Conservation (phyloP, 768 basidiomycete genomes). For the Phylloporus sp. region DNA sequence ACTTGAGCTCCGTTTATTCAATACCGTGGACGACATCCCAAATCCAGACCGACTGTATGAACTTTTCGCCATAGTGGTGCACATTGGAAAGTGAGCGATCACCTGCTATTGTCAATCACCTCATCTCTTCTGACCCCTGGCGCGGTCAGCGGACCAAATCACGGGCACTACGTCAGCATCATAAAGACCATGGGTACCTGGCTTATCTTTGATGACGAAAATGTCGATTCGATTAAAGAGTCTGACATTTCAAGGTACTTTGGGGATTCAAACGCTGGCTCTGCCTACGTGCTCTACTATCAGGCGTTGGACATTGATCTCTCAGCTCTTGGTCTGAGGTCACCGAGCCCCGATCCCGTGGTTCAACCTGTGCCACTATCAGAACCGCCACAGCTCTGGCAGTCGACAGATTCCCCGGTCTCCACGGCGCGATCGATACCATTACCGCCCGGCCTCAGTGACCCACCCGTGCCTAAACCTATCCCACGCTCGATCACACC, state of each 20-base stretch:
- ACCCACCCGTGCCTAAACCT: constrained; percentile 13
- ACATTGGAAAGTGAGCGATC: constrained; percentile 90
- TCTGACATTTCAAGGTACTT: constrained; percentile 90
- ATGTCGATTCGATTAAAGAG: constrained; percentile 84
- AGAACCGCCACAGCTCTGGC: constrained; percentile 10
- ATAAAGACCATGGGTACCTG: constrained; percentile 82
- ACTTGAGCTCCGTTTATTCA: constrained; percentile 90
- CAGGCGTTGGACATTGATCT: constrained; percentile 87
- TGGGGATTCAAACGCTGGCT: constrained; percentile 83
- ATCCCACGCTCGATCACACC: constrained; percentile 19
- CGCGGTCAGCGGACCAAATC: constrained; percentile 81
- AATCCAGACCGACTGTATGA: constrained; percentile 92
- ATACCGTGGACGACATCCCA: constrained; percentile 90
- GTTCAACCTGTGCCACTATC: constrained; percentile 12
- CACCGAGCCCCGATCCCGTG: constrained; percentile 21
- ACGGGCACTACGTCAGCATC: constrained; percentile 96
- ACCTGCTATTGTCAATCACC: constrained; percentile 6
- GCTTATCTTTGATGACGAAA: constrained; percentile 96
- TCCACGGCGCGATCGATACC: constrained; percentile 21
- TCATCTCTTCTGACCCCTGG: constrained; percentile 13
- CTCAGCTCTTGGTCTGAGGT: constrained; percentile 61
- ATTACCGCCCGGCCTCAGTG: constrained; percentile 37
- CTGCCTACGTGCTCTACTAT: constrained; percentile 96
- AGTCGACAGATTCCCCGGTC: constrained; percentile 25
- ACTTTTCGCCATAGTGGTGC: constrained; percentile 96